Base-by-base conservation (phyloP, 2,329 filamentous ascomycete species). In the Alternaria sp. region DNA sequence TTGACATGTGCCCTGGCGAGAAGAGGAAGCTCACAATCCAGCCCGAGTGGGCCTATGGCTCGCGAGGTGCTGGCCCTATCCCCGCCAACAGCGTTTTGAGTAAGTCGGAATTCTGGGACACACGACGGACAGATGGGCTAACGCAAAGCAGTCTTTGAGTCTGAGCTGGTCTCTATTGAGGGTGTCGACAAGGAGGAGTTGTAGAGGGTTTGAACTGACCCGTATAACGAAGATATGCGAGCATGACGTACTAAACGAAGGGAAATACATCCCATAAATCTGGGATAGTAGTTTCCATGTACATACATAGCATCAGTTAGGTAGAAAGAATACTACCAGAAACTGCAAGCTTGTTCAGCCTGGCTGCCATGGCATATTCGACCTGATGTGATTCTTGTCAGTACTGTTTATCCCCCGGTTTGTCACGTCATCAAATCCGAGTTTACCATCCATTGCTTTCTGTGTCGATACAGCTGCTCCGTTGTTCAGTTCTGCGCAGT, bases 1-100 rank as follows among this genome's bases (percentile, higher is more conserved):
- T 96, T 46, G 92, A 94, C 76, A 98, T 98, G 94, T 98, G 94
- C 81, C 90, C 95, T 71, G 95, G 95, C 66, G 94, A 99, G 85
- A 97, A 97, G 88, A 87, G 81, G 81, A 94, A 89, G 60, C 83
- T 99, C 77, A 98, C 93, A 28, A 95, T 99, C 54, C 93, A 93
- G 53, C 93, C 94, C 22, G 90, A 92, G 78, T 87, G 90, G 75
- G 94, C 90, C 52, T 98, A 97, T 78, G 94, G 94, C 61, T 83
- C 89, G 66, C 87, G 91, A 63, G 86, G 82, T 54, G 87, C 95
- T 79, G 94, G 94, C 2, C 93, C 93, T 22, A 98, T 98, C 73
- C 94, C 94, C 9, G 91, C 87, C 9, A 90, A 90, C 57, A 90
- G 92, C 72, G 95, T 93, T 59, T 82, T 98, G 73, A 84, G 90